Percentiles rank a stretch among this genome's conserved stretches.
These are phyloP conservation scores for Barnettozyma siamensis DNA, from an alignment of 805 yeast species.

Conservation along the genomic window DNA sequence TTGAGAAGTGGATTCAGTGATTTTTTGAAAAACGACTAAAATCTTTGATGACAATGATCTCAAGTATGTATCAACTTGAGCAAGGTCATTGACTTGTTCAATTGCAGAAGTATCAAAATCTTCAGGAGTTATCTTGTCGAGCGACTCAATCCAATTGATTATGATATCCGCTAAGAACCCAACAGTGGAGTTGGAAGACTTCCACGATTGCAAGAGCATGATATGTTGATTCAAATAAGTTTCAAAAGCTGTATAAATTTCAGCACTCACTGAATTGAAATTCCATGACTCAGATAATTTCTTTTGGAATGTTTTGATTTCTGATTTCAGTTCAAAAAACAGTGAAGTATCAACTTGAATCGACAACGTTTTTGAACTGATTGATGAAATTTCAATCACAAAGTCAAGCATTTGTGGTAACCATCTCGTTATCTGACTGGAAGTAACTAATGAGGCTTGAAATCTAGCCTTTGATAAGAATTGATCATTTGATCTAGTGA, in stretches of 20 bases:
- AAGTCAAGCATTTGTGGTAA: constrained; percentile 31
- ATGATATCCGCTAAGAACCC: constrained; percentile 46
- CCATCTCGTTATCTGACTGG: constrained; percentile 23
- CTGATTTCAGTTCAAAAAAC: constrained; percentile 15
- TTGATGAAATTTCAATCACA: constrained; percentile 20
- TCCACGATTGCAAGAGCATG: constrained; percentile 31
- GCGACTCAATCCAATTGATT: constrained; percentile 38
- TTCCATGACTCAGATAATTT: constrained; percentile 13
- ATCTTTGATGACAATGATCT: constrained; percentile 52
- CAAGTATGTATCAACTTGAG: constrained; percentile 40
- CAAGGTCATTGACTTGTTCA: constrained; percentile 16
- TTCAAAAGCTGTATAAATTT: constrained; percentile 24
- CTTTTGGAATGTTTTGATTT: constrained; percentile 12
- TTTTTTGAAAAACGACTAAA: constrained; percentile 62
- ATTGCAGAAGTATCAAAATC: neutral
- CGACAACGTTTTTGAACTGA: constrained; percentile 14
- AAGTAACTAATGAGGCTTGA: constrained; percentile 8
- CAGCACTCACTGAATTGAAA: constrained; percentile 13
- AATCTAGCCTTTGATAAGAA: constrained; percentile 16
- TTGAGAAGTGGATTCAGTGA: constrained; percentile 15
- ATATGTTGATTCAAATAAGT: constrained; percentile 9
- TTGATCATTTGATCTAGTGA: constrained; percentile 16
- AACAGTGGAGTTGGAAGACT: constrained; percentile 22
- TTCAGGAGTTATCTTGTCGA: neutral
- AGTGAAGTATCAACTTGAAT: constrained; percentile 15